These are phyloP conservation scores for Phytophthora crassamura DNA, from an alignment of 352 stramenopile genomes.

Conservation along the genomic window DNA sequence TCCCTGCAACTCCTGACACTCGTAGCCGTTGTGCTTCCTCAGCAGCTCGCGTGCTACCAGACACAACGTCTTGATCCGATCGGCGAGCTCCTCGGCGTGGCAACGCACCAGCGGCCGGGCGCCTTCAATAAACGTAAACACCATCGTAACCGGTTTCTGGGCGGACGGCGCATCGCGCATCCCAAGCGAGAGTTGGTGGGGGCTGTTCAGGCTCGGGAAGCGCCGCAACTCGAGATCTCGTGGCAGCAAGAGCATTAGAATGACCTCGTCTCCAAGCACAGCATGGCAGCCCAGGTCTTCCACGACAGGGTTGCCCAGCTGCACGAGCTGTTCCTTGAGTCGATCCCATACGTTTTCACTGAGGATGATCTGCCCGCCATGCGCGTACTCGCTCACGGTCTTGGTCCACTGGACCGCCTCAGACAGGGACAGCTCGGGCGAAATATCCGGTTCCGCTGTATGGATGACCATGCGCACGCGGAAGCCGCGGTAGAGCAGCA, in stretches of 20 bases:
- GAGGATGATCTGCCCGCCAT: constrained; percentile 87
- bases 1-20: constrained; percentile 88
- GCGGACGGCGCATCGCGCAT: constrained; percentile 87
- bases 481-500: constrained; percentile 84
- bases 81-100: constrained; percentile 83
- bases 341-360: constrained; percentile 88
- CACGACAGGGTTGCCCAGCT: constrained; percentile 88
- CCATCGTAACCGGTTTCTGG: constrained; percentile 84
- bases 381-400: constrained; percentile 82
- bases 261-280: constrained; percentile 75
- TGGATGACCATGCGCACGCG: constrained; percentile 90
- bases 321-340: constrained; percentile 87
- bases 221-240: constrained; percentile 78
- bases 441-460: constrained; percentile 60
- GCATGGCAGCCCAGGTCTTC: constrained; percentile 83
- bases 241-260: constrained; percentile 83
- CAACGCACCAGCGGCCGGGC: constrained; percentile 80
- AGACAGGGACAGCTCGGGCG: constrained; percentile 64
- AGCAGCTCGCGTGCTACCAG: constrained; percentile 78
- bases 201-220: constrained; percentile 79
- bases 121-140: constrained; percentile 91
- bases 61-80: constrained; percentile 87
- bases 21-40: constrained; percentile 86
- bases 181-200: constrained; percentile 69
- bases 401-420: constrained; percentile 88